Conservation (phyloP, 306 rosid genomes). For the Parietaria judaica region DNA sequence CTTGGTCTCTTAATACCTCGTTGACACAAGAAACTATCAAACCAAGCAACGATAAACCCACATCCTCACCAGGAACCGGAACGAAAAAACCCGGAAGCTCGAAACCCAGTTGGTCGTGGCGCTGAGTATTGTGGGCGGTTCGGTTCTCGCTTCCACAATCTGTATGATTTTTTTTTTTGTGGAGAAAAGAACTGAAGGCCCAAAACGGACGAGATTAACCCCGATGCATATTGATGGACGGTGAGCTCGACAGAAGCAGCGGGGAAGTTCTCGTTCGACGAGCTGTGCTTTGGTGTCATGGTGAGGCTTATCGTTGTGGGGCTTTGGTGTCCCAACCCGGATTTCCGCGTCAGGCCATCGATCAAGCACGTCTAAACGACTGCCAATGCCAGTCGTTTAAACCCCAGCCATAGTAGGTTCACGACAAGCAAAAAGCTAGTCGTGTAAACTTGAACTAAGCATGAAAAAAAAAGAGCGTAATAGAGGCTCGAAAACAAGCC, state of each 20-base stretch:
- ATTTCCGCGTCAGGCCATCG: slow-evolving; percentile 19
- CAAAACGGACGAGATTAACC: not conserved
- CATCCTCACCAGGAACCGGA: not conserved
- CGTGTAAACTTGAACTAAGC: too few species aligned
- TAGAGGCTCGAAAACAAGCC: too few species aligned
- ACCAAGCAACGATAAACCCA: not conserved
- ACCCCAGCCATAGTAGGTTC: too few species aligned
- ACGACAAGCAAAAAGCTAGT: too few species aligned
- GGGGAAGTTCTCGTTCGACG: slow-evolving; percentile 1
- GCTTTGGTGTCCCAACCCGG: slow-evolving; percentile 33
- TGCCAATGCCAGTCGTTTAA: too few species aligned
- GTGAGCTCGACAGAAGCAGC: not conserved
- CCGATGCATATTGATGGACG: not conserved
- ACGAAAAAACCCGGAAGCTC: not conserved
- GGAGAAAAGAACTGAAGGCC: not conserved
- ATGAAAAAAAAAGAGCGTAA: too few species aligned
- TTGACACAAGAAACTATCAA: not conserved
- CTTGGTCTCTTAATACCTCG: not conserved
- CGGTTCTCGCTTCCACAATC: not conserved
- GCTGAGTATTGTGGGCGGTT: not conserved
- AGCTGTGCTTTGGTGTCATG: slow-evolving; percentile 4
- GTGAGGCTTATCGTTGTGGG: slow-evolving; percentile 23
- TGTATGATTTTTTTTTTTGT: not conserved
- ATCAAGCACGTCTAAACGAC: slow-evolving; percentile 18
- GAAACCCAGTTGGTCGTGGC: not conserved